Conservation (phyloP, 106 monocot genomes). For the Apostasia ramifera region DNA sequence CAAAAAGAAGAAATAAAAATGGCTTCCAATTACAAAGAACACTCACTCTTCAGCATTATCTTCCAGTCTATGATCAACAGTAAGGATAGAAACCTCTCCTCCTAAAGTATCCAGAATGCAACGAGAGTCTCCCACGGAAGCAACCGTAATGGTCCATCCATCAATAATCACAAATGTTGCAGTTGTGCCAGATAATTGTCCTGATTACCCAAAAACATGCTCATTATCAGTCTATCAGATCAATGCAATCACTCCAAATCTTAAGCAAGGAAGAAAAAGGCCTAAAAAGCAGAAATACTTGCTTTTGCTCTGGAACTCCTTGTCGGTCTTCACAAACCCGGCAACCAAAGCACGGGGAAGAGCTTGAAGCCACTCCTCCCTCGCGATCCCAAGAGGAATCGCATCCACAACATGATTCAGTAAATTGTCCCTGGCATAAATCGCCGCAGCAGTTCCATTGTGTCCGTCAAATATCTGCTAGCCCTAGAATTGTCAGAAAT, state of each 20-base stretch:
- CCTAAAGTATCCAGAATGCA: conserved; percentile 83
- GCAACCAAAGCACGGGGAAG: conserved; percentile 64
- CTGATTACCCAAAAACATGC: conserved; percentile 15
- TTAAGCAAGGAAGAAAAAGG: too few relatives aligned
- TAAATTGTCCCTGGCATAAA: conserved; percentile 48
- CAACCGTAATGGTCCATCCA: conserved; percentile 89
- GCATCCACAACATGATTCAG: conserved; percentile 48
- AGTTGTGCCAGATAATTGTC: conserved; percentile 87
- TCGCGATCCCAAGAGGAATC: conserved; percentile 36
- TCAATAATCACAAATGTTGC: conserved; percentile 92
- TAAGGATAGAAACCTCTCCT: conserved; percentile 63
- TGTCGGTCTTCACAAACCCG: conserved; percentile 70
- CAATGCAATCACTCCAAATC: too few relatives aligned
- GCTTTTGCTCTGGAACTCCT: conserved; percentile 42
- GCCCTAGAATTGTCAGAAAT: neutral
- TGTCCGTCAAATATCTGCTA: conserved; percentile 67
- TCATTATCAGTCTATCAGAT: neutral
- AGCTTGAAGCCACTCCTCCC: conserved; percentile 70
- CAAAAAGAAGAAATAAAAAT: conserved; percentile 2
- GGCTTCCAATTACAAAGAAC: neutral
- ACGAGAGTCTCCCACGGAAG: conserved; percentile 87
- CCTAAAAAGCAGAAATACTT: neutral
- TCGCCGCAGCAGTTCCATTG: conserved; percentile 62
- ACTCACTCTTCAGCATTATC: conserved; percentile 87
- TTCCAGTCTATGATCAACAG: conserved; percentile 91